These are phyloP conservation scores for Sclerotiophoma versabilis DNA, from an alignment of 2,329 filamentous ascomycete species.

Conservation along the genomic window DNA sequence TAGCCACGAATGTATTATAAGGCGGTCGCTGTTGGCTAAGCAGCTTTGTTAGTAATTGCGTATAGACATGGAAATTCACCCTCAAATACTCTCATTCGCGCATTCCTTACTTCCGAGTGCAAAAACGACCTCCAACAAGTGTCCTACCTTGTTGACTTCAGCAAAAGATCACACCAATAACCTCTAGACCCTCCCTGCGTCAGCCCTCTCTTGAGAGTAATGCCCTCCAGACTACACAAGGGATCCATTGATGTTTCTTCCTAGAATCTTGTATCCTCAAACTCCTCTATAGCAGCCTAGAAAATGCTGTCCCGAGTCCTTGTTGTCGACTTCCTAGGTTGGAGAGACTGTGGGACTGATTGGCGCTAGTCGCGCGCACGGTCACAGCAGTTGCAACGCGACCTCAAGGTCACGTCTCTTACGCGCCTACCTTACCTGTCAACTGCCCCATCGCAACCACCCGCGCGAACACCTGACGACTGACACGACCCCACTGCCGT, in stretches of 20 bases:
- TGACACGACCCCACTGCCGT: conserved; percentile 22
- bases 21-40: background rate
- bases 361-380: conserved; percentile 26
- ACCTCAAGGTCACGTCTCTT: conserved; percentile 28
- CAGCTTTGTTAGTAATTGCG: background rate
- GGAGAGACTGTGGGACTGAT: background rate
- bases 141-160: too few species aligned
- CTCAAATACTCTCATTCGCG: too few species aligned
- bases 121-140: background rate
- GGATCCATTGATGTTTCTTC: too few species aligned
- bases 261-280: too few species aligned
- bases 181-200: too few species aligned
- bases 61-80: background rate
- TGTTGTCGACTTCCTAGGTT: too few species aligned
- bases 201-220: too few species aligned
- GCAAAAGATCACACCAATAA: too few species aligned
- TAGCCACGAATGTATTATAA: conserved; percentile 7
- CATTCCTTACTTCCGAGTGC: background rate
- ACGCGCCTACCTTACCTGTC: conserved; percentile 40
- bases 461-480: conserved; percentile 23
- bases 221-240: too few species aligned
- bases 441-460: conserved; percentile 36
- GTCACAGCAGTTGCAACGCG: conserved; percentile 26
- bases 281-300: too few species aligned
- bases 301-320: too few species aligned